Evolutionary conservation across 345 rosid species (phyloP).

Genomic region (Syzygium oleosum): DNA sequence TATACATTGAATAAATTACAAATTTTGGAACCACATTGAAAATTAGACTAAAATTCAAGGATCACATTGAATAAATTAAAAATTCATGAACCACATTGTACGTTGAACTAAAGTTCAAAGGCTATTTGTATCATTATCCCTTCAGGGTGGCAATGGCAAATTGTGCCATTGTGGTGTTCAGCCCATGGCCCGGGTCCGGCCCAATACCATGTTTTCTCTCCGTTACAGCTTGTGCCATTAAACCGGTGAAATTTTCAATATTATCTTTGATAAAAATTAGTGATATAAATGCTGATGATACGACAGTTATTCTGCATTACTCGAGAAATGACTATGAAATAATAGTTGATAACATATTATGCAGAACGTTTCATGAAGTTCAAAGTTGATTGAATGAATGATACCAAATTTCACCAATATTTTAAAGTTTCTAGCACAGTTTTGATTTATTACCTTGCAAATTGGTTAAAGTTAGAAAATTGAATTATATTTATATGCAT

Average conservation of each 20-base stretch:
- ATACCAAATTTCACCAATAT: neutral
- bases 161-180: neutral
- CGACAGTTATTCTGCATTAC: neutral
- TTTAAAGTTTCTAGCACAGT: neutral
- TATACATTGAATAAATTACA: too few species aligned
- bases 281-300: neutral
- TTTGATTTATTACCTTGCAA: neutral
- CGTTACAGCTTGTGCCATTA: neutral
- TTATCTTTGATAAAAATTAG: neutral
- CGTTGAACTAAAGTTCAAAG: too few species aligned
- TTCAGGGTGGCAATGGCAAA: too few species aligned
- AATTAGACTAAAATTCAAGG: too few species aligned
- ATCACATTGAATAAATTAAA: too few species aligned
- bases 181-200: neutral
- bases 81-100: fast-evolving
- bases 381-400: neutral
- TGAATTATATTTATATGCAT: neutral
- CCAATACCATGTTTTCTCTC: neutral
- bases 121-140: too few species aligned
- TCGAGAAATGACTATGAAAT: neutral
- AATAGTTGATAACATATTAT: neutral
- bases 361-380: neutral
- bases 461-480: neutral
- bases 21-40: too few species aligned
- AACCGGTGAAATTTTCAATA: neutral